A percentile compares a stretch with the other conserved stretches of the same genome.
phyloP scores from a whole-genome alignment of 768 basidiomycete genomes.

The Neoboletus subvelutipes region DNA sequence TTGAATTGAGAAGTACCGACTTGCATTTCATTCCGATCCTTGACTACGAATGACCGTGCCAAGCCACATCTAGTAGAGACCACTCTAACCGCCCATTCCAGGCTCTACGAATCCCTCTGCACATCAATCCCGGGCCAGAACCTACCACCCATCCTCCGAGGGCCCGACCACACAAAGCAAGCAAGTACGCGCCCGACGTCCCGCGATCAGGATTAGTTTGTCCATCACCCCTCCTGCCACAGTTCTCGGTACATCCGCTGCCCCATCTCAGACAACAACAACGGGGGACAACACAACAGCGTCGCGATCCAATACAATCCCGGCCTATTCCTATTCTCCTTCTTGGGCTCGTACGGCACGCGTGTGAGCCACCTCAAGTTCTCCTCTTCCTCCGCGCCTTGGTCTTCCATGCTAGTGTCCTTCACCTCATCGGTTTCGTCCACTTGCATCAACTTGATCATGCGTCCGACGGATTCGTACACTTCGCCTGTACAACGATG shows the following conservation, averaged over 20 bases:
- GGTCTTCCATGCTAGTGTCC: neutral
- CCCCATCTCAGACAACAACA: constrained; percentile 14
- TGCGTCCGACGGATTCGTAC: constrained; percentile 18
- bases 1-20: no score
- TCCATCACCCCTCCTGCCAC: constrained; percentile 14
- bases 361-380: constrained; percentile 9
- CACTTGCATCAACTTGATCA: constrained; percentile 25
- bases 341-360: constrained; percentile 14
- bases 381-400: neutral
- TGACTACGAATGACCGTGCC: no score
- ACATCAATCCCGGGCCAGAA: neutral
- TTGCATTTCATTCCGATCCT: no score
- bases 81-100: neutral
- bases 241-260: constrained; percentile 10
- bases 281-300: constrained; percentile 13
- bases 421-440: neutral
- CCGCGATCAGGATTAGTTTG: neutral
- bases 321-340: neutral
- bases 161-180: neutral
- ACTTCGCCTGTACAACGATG: constrained; percentile 20
- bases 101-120: neutral
- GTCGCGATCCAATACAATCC: constrained; percentile 9
- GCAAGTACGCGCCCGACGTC: no score
- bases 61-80: neutral
- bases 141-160: neutral